phyloP scores from a whole-genome alignment of 2,329 filamentous ascomycete genomes.

The Ophiobolus disseminans region DNA sequence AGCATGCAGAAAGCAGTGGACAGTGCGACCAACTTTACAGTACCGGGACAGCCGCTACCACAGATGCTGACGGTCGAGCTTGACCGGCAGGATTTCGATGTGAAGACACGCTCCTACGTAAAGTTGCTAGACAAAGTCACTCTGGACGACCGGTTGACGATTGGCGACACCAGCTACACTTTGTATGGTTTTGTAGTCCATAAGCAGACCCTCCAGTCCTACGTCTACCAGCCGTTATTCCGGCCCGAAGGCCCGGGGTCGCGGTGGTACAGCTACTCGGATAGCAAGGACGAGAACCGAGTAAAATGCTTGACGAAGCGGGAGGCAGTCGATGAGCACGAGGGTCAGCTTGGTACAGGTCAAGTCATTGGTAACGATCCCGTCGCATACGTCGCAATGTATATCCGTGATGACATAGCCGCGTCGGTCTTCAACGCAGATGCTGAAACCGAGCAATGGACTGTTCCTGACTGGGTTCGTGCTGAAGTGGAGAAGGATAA shows the following conservation, averaged over 20 bases:
- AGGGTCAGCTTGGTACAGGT: conserved; percentile 53
- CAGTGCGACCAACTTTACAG: conserved; percentile 33
- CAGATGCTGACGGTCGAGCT: conserved; percentile 63
- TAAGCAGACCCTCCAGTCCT: conserved; percentile 64
- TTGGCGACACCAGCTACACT: conserved; percentile 59
- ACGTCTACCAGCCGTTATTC: conserved; percentile 66
- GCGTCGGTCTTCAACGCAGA: conserved; percentile 48
- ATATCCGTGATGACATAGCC: conserved; percentile 60
- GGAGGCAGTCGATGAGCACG: conserved; percentile 60
- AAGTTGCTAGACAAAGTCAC: conserved; percentile 64
- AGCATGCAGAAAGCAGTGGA: conserved; percentile 54
- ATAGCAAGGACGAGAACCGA: conserved; percentile 60
- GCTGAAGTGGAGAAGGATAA: conserved; percentile 38
- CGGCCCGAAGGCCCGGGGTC: conserved; percentile 63
- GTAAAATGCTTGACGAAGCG: conserved; percentile 65
- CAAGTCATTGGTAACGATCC: conserved; percentile 54
- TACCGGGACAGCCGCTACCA: conserved; percentile 47
- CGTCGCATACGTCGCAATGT: conserved; percentile 63
- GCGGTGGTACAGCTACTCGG: conserved; percentile 67
- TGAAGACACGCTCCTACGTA: conserved; percentile 62
- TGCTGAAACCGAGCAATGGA: conserved; percentile 56
- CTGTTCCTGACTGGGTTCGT: conserved; percentile 51
- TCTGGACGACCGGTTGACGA: conserved; percentile 61
- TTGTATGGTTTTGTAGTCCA: conserved; percentile 68
- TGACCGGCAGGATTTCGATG: conserved; percentile 64